Evolutionary conservation across 805 yeast genomes (phyloP), one percentile per base, ranked within the genome.

Genomic region (Lipomyces oligophaga): DNA sequence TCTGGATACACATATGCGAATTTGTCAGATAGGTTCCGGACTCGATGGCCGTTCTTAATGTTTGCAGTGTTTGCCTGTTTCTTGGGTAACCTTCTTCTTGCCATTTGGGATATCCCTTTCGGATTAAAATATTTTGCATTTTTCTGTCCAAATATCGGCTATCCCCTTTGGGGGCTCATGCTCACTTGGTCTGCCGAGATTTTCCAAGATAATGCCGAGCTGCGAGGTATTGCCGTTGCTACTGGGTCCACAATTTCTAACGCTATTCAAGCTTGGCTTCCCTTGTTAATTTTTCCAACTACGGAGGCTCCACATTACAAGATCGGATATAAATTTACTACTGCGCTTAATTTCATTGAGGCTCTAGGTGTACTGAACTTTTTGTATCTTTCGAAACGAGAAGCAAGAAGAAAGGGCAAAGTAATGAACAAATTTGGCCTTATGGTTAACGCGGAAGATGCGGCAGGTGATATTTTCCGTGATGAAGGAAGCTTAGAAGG

Each of bases 1-100:
- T 54, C 55, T 36, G 61, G 63, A 1, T 50, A 63, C 41, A 41
- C 59, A 18, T 46, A 59, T 45, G 51, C 67, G 2, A 58, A 59
- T 54, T 35, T 62, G 13, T 61, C 67, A 10, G 68, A 65, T 45
- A 50, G 52, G 24, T 57, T 57, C 31, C 59, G 62, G 13, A 59
- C 57, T 21, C 55, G 68, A 41, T 64, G 64, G 52, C 58, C 61
- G 22, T 49, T 39, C 30, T 28, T 49, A 7, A 18, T 49, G 41
- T 39, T 49, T 8, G 51, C 52, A n/a, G 20, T 21, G 41, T 13
- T 26, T 22, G 21, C 41, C 30, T 33, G 54, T 11, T 45, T 49
- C 18, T 3, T 45, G 18, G 34, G 47, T 28, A 20, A 35, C 7
- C 10, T 49, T 7, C 40, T 45, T 5, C 38, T 45, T 11, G 38